These are phyloP conservation scores for Capronia coronata DNA, from an alignment of 2,329 filamentous ascomycete genomes.

Conservation along the genomic window DNA sequence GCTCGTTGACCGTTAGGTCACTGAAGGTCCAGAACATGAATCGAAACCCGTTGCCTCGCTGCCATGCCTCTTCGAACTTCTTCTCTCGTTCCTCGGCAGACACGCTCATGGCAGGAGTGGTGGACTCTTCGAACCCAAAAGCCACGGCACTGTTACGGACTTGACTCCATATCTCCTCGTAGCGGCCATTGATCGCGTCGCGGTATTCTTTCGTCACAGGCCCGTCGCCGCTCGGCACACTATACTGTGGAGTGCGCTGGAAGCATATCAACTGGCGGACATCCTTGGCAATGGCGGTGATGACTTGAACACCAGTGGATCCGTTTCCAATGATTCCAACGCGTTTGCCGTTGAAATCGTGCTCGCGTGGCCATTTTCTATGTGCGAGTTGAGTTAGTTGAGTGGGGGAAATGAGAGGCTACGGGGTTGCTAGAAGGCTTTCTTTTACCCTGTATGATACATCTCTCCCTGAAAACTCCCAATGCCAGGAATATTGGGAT, in stretches of 20 bases:
- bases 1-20: constrained; percentile 34
- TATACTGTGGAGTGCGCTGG: constrained; percentile 32
- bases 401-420: too few relatives aligned
- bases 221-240: constrained; percentile 14
- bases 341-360: constrained; percentile 25
- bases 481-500: constrained; percentile 35
- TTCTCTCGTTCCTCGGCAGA: constrained; percentile 20
- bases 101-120: constrained; percentile 20
- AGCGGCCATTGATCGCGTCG: constrained; percentile 31
- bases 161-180: constrained; percentile 32
- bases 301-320: constrained; percentile 38
- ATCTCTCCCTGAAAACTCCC: constrained; percentile 37
- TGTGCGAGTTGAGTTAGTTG: too few relatives aligned
- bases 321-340: constrained; percentile 41
- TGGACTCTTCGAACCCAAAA: constrained; percentile 24
- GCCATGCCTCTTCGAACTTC: constrained; percentile 32
- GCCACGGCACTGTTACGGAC: constrained; percentile 29
- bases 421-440: neutral
- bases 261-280: constrained; percentile 32
- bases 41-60: constrained; percentile 34
- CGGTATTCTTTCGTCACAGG: constrained; percentile 12
- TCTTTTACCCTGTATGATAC: constrained; percentile 33
- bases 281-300: constrained; percentile 28
- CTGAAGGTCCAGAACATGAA: constrained; percentile 36
- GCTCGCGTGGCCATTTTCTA: constrained; percentile 34